phyloP scores from a whole-genome alignment of 306 rosid genomes.

The Glycyrrhiza uralensis region DNA sequence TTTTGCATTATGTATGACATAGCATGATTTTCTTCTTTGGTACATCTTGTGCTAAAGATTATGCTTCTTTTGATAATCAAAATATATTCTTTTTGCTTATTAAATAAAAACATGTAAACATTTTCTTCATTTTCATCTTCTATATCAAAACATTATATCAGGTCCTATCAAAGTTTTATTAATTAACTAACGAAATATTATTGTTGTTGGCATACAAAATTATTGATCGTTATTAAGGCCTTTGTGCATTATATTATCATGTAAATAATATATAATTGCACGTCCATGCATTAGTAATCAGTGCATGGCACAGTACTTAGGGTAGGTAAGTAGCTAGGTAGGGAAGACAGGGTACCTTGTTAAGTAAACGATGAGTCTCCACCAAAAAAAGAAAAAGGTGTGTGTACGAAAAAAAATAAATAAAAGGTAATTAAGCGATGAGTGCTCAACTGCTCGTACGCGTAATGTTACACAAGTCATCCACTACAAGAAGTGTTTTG shows the following conservation, averaged over 20 bases:
- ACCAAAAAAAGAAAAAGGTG: neutral
- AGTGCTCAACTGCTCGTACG: neutral
- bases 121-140: neutral
- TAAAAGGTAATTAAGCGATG: neutral
- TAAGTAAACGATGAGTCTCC: constrained; percentile 17
- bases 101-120: too few relatives aligned
- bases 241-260: neutral
- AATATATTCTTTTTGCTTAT: too few relatives aligned
- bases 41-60: too few relatives aligned
- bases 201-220: neutral
- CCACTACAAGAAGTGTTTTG: neutral
- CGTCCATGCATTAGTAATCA: constrained; percentile 25
- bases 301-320: constrained; percentile 33
- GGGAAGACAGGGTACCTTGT: constrained; percentile 19
- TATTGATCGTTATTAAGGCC: neutral
- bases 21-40: too few relatives aligned
- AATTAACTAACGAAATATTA: too few relatives aligned
- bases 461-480: constrained; percentile 1
- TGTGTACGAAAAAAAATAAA: neutral
- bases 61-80: too few relatives aligned
- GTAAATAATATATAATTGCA: neutral
- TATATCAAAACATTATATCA: too few relatives aligned
- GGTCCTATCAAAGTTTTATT: neutral
- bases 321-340: constrained; percentile 26
- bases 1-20: neutral